Percentiles rank a stretch among this genome's conserved stretches.
These are phyloP conservation scores for Kwoniella bestiolae DNA, from an alignment of 768 basidiomycete genomes.

Conservation along the genomic window DNA sequence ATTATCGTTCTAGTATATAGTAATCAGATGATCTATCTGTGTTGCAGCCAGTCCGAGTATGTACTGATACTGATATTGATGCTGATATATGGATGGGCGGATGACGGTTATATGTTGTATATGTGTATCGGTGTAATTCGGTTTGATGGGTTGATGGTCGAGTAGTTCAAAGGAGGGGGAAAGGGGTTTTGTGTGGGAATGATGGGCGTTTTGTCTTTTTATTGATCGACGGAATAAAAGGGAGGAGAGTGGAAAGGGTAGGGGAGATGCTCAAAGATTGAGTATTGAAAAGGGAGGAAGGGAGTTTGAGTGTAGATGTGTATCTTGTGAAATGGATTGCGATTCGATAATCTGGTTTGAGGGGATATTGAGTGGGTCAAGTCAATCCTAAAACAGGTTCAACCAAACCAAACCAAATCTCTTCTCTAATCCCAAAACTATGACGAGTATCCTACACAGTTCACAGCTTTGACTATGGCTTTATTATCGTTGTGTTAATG, in stretches of 20 bases:
- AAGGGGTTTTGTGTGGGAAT: slow-evolving; percentile 1
- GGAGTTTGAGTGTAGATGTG: background rate
- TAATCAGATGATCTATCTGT: background rate
- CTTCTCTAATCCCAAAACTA: too few species aligned
- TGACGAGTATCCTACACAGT: too few species aligned
- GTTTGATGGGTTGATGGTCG: background rate
- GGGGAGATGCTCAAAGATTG: background rate
- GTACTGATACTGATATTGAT: too few species aligned
- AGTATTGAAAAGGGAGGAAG: too few species aligned
- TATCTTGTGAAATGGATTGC: too few species aligned
- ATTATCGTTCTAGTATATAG: too few species aligned
- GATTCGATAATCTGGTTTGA: slow-evolving; percentile 4
- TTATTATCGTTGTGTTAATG: background rate
- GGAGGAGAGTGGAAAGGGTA: background rate
- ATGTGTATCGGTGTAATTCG: background rate
- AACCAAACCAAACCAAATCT: too few species aligned
- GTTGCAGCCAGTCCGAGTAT: background rate
- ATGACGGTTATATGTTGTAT: background rate
- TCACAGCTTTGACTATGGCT: background rate
- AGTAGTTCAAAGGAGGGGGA: slow-evolving; percentile 5
- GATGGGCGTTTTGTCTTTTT: background rate
- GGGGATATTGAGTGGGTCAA: slow-evolving; percentile 6
- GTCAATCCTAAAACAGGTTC: too few species aligned
- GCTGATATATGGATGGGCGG: slow-evolving; percentile 1
- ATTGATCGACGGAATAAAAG: slow-evolving; percentile 10